Evolutionary conservation across 441 rosid genomes (phyloP), one percentile per base, ranked within the genome.

Genomic region (Gossypium schwendimanii): DNA sequence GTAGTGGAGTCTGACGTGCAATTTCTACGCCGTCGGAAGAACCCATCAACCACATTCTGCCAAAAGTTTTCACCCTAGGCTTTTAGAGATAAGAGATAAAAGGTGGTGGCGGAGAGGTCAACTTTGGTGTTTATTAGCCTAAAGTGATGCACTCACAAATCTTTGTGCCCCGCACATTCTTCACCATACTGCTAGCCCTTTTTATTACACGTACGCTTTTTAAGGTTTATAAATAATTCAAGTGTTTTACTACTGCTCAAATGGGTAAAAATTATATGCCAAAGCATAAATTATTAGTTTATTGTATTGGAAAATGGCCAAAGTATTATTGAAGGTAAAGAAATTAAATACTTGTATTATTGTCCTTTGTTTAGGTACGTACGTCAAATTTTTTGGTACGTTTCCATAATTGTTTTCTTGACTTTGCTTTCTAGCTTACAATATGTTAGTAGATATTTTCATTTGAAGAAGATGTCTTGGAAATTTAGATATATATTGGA

Each of bases 1-100:
- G 5, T 24, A 71, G 82, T 81, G 84, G 83, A 71, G 18, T 73
- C 64, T 66, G 83, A 79, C 72, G 6, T 75, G 75, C 65, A 53
- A 53, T 17, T 45, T 58, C 54, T 70, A n/a, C 21, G n/a, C 49
- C 73, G 39, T 59, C 39, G 63, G 63, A 59, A 59, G 39, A 69
- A 65, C 59, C 75, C 63, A 64, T 36, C 66, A 73, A 75, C 76
- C 80, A 9, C 47, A 63, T 20, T 68, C 79, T 78, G 77, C 86
- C 81, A 58, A 60, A 1, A 1, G 0, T 23, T 75, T 68, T 68
- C 62, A 49, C n/a, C 55, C 68, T 4, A 17, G 41, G 31, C 1
- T 63, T 75, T 47, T 10, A n/a, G 24, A 7, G 50, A 49, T 14
- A 4, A 3, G 36, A 67, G 59, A 67, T 0, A 23, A 3, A 54